phyloP scores from a whole-genome alignment of 1,284 basidiomycete species.

The Cutaneotrichosporon arboriforme region DNA sequence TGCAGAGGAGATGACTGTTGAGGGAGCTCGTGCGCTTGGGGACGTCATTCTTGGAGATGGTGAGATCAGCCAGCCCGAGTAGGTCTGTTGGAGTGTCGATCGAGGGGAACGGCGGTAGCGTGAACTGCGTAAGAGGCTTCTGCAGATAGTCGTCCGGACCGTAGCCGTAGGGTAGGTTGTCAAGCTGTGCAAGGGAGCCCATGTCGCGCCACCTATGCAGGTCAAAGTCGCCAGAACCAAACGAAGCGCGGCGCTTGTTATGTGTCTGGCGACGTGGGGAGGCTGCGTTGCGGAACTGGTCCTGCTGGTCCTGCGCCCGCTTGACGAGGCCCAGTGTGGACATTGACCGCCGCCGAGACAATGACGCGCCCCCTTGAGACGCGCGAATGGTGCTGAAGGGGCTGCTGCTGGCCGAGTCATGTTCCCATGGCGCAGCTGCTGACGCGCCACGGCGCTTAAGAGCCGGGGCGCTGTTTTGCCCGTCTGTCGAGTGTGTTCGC shows the following conservation, averaged over 20 bases:
- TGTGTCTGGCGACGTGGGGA: background rate
- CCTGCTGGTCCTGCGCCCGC: background rate
- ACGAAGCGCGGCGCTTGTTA: slow-evolving; percentile 8
- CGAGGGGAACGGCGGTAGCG: slow-evolving; percentile 3
- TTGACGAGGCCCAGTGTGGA: slow-evolving; percentile 9
- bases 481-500: too few relatives aligned
- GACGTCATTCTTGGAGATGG: background rate
- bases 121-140: background rate
- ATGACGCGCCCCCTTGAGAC: background rate
- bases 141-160: slow-evolving; percentile 3
- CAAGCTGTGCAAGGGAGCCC: slow-evolving; percentile 2
- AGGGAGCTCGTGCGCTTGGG: slow-evolving; percentile 2
- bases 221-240: slow-evolving; percentile 13
- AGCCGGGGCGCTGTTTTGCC: too few relatives aligned
- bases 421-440: background rate
- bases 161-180: slow-evolving; percentile 11
- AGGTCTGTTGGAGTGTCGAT: background rate
- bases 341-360: slow-evolving; percentile 11
- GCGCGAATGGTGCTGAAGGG: background rate
- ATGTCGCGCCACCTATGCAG: slow-evolving; percentile 9
- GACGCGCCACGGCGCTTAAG: too few relatives aligned
- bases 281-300: background rate
- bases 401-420: background rate
- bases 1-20: background rate
- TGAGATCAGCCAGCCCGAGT: slow-evolving; percentile 1